phyloP scores from a whole-genome alignment of 306 rosid genomes.

The Sindora glabra region DNA sequence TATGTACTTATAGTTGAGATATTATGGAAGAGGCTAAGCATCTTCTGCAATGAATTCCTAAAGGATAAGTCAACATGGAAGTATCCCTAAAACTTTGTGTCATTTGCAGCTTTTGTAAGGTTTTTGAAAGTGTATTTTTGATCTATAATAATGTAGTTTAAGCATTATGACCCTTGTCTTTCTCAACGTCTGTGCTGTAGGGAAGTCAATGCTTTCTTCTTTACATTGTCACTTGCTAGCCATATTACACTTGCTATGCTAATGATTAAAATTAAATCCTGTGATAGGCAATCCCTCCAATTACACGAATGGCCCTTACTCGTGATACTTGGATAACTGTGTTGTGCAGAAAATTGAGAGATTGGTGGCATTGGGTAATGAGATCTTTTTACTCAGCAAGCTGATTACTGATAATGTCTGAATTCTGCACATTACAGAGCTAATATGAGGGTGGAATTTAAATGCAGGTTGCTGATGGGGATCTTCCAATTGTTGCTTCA shows the following conservation, averaged over 20 bases:
- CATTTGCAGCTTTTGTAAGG: slow-evolving; percentile 10
- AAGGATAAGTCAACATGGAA: not conserved
- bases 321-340: slow-evolving; percentile 95
- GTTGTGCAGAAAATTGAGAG: slow-evolving; percentile 95
- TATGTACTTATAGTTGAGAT: not conserved
- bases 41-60: not conserved
- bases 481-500: slow-evolving; percentile 89
- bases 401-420: slow-evolving; percentile 15
- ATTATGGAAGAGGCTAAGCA: not conserved
- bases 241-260: slow-evolving; percentile 14
- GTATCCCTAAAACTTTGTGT: not conserved
- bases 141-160: not conserved
- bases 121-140: slow-evolving; percentile 14
- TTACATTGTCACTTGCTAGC: not conserved
- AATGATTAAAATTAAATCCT: slow-evolving; percentile 11
- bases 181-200: not conserved
- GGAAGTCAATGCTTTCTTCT: slow-evolving; percentile 6
- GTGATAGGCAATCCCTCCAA: slow-evolving; percentile 92
- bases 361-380: slow-evolving; percentile 99
- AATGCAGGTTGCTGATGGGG: slow-evolving; percentile 93
- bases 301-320: slow-evolving; percentile 96
- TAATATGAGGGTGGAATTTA: slow-evolving; percentile 22
- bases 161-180: slow-evolving; percentile 1
- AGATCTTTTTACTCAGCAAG: slow-evolving; percentile 11
- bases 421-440: slow-evolving; percentile 13